Conservation (phyloP, 1,139 yeast species). For the Suzukiozyma palmioleophila region DNA sequence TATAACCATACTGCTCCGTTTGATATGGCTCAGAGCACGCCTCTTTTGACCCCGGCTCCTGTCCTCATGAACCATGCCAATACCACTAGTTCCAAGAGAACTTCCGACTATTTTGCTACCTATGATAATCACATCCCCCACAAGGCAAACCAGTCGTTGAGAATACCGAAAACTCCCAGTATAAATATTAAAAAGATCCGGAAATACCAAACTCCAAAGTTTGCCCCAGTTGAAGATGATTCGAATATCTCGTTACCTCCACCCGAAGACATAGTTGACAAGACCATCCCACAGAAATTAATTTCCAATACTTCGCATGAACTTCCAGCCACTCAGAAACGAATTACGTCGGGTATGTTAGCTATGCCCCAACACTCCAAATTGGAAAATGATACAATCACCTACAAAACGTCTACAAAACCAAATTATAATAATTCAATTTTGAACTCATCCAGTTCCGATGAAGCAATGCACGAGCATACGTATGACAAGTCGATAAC, state of each 20-base stretch:
- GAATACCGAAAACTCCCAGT: constrained; percentile 6
- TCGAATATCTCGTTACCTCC: constrained; percentile 31
- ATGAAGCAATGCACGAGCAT: neutral
- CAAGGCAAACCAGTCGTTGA: constrained; percentile 9
- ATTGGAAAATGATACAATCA: constrained; percentile 17
- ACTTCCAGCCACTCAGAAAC: constrained; percentile 15
- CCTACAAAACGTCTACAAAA: neutral
- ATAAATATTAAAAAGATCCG: constrained; percentile 8
- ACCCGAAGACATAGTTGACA: constrained; percentile 22
- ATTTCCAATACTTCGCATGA: constrained; percentile 9
- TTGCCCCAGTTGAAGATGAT: constrained; percentile 10
- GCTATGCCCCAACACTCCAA: constrained; percentile 26
- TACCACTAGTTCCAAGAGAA: constrained; percentile 18
- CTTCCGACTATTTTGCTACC: constrained; percentile 25
- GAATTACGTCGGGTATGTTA: constrained; percentile 71
- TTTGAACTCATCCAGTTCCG: neutral
- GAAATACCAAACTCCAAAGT: neutral
- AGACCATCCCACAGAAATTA: constrained; percentile 25
- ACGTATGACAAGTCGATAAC: neutral
- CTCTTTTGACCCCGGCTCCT: constrained; percentile 20
- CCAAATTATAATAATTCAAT: neutral
- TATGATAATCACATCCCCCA: constrained; percentile 23
- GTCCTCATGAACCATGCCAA: constrained; percentile 13
- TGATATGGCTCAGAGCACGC: constrained; percentile 17
- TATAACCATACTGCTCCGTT: neutral